phyloP scores from a whole-genome alignment of 192 early-diverging fungal genomes.

The Spizellomyces sp. region DNA sequence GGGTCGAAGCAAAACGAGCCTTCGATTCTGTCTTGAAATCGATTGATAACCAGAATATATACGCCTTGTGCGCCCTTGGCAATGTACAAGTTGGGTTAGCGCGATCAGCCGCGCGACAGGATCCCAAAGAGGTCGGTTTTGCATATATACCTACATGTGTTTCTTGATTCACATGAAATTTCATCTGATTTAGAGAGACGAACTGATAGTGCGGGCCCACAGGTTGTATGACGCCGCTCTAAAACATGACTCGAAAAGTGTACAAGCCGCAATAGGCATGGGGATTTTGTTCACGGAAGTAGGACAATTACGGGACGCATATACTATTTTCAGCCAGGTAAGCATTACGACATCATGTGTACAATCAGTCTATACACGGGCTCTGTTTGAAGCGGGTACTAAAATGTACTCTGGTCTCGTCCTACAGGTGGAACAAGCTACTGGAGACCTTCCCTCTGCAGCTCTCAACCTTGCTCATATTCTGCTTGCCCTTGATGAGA shows the following conservation, averaged over 20 bases:
- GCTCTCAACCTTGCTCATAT: slow-evolving; percentile 79
- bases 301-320: slow-evolving; percentile 60
- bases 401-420: too few relatives aligned
- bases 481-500: slow-evolving; percentile 67
- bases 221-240: slow-evolving; percentile 31
- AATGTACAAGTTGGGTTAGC: slow-evolving; percentile 77
- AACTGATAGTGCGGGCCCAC: slow-evolving; percentile 14
- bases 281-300: slow-evolving; percentile 82
- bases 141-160: too few relatives aligned
- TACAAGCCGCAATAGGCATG: slow-evolving; percentile 82
- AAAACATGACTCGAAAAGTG: slow-evolving; percentile 63
- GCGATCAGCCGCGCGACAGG: slow-evolving; percentile 33
- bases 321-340: slow-evolving; percentile 64
- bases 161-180: neutral
- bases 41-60: slow-evolving; percentile 75
- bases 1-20: slow-evolving; percentile 68
- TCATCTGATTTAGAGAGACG: slow-evolving; percentile 10
- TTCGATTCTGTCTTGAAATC: slow-evolving; percentile 79
- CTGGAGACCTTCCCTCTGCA: slow-evolving; percentile 49
- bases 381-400: too few relatives aligned
- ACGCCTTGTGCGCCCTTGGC: slow-evolving; percentile 78
- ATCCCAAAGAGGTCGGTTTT: slow-evolving; percentile 16
- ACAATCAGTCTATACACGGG: too few relatives aligned
- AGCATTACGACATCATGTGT: neutral
- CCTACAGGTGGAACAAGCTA: slow-evolving; percentile 53